Evolutionary conservation across 495 filamentous ascomycete genomes (phyloP).

Genomic region (Penicillium roqueforti): DNA sequence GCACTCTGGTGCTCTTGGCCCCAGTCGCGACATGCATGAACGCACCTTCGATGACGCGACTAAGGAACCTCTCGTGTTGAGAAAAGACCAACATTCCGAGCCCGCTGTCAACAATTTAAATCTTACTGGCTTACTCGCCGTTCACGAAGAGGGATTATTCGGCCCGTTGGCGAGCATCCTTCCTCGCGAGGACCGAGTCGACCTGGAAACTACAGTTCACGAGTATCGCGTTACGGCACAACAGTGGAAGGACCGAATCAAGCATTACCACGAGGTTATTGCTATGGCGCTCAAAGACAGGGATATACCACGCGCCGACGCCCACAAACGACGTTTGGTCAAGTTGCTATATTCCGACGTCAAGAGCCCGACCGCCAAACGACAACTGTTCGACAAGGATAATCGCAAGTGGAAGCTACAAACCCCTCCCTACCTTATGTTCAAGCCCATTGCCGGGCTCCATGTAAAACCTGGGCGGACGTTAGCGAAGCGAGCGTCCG

Average conservation of each 20-base stretch:
- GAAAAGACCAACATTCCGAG: neutral
- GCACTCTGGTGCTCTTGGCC: slow-evolving; percentile 13
- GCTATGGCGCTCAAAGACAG: neutral
- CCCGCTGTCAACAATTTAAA: neutral
- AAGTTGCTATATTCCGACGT: neutral
- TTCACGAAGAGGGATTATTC: neutral
- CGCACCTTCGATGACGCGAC: neutral
- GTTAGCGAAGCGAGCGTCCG: neutral
- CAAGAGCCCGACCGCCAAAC: neutral
- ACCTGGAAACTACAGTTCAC: neutral
- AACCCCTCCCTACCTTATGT: neutral
- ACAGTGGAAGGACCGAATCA: neutral
- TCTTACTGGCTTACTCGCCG: neutral
- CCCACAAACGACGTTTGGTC: neutral
- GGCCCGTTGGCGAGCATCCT: neutral
- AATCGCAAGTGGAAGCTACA: neutral
- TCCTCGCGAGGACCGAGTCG: slow-evolving; percentile 8
- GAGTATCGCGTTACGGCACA: neutral
- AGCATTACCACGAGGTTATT: neutral
- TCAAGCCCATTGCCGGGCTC: neutral
- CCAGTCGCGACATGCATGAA: neutral
- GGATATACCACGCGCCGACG: neutral
- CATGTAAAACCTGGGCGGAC: neutral
- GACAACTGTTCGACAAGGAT: neutral
- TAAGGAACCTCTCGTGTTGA: neutral